A percentile compares a stretch with the other conserved stretches of the same genome.
Conservation (phyloP, 257 asterid species). For the Jacaranda copaia region DNA sequence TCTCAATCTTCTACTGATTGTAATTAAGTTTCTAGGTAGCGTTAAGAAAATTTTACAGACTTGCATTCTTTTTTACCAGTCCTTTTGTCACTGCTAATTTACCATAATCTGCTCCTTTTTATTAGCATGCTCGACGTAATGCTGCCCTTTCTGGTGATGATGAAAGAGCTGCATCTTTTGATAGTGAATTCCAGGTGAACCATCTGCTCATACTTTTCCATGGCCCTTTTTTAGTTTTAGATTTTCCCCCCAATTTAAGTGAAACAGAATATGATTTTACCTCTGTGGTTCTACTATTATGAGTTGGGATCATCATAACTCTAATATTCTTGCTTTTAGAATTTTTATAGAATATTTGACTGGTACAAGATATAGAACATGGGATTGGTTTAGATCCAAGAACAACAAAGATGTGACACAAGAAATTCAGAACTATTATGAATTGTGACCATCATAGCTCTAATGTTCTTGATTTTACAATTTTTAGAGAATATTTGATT, state of each 20-base stretch:
- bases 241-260: slow-evolving; percentile 5
- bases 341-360: neutral
- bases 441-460: neutral
- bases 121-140: slow-evolving; percentile 51
- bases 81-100: slow-evolving; percentile 30
- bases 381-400: neutral
- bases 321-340: neutral
- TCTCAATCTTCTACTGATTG: slow-evolving; percentile 15
- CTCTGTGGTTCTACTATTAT: neutral
- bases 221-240: slow-evolving; percentile 17
- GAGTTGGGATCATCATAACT: neutral
- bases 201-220: slow-evolving; percentile 27
- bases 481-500: neutral
- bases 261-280: neutral
- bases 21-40: neutral
- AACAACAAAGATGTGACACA: neutral
- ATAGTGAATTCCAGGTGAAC: slow-evolving; percentile 62
- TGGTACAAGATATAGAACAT: neutral
- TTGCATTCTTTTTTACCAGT: slow-evolving; percentile 20
- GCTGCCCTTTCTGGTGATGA: slow-evolving; percentile 44
- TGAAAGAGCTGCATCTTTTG: slow-evolving; percentile 43
- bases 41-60: slow-evolving; percentile 22
- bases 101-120: neutral
- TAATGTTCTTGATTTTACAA: neutral
- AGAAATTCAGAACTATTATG: neutral